phyloP scores from a whole-genome alignment of 1,284 basidiomycete genomes.

The Ganoderma resinaceum region DNA sequence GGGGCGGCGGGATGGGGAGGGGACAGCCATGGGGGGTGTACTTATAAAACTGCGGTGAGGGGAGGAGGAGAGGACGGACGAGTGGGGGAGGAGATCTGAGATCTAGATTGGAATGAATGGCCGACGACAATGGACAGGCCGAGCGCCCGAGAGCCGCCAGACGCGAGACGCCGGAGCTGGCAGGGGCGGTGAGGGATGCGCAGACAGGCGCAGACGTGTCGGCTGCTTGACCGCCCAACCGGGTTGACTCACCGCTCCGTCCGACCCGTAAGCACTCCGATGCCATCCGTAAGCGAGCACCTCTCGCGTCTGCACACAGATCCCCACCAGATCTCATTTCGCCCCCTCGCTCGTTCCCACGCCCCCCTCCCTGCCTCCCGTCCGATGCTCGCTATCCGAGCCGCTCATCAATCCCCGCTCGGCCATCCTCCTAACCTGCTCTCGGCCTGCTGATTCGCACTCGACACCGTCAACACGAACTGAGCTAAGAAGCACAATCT shows the following conservation, averaged over 20 bases:
- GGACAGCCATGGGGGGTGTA: conserved; percentile 21
- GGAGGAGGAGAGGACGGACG: conserved; percentile 6
- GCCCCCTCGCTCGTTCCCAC: conserved; percentile 5
- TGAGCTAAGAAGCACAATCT: not conserved
- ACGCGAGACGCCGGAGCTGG: conserved; percentile 16
- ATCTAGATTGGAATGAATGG: conserved; percentile 29
- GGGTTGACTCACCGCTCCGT: conserved; percentile 19
- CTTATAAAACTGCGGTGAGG: conserved; percentile 23
- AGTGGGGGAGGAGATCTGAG: conserved; percentile 25
- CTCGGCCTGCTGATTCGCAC: conserved; percentile 9
- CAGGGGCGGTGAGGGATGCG: conserved; percentile 17
- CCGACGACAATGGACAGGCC: conserved; percentile 10
- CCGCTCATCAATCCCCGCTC: conserved; percentile 11
- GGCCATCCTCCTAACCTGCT: conserved; percentile 5
- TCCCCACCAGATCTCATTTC: conserved; percentile 17
- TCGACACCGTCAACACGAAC: not conserved
- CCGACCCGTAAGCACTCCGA: conserved; percentile 26
- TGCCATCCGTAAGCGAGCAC: conserved; percentile 25
- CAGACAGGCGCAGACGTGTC: not conserved
- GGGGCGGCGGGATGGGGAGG: conserved; percentile 22
- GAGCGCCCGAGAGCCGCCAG: conserved; percentile 11
- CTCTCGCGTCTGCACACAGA: conserved; percentile 3
- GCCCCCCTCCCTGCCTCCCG: conserved; percentile 7
- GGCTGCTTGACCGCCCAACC: conserved; percentile 19
- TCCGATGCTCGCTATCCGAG: conserved; percentile 1